phyloP scores from a whole-genome alignment of 2,329 filamentous ascomycete genomes.

The Dactylonectria macrodidyma region DNA sequence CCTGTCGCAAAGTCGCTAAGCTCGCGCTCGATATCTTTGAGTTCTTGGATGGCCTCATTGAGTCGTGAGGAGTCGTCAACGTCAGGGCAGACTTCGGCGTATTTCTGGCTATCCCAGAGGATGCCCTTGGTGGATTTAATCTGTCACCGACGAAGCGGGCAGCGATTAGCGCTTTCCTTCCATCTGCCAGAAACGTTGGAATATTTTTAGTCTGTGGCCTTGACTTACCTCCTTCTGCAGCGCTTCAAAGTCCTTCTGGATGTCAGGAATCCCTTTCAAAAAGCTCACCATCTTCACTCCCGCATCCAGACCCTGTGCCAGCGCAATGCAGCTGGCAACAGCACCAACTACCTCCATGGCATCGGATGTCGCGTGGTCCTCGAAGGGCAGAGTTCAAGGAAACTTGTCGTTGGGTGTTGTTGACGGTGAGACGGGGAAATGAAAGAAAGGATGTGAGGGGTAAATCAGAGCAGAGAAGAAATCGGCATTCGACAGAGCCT shows the following conservation, averaged over 20 bases:
- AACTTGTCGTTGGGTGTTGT: neutral
- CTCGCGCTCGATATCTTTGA: slow-evolving; percentile 9
- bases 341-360: slow-evolving; percentile 11
- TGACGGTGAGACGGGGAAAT: neutral
- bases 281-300: neutral
- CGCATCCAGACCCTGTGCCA: neutral
- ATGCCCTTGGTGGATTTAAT: neutral
- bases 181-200: too few species aligned
- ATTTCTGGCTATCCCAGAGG: neutral
- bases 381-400: neutral
- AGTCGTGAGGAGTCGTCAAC: neutral
- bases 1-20: neutral
- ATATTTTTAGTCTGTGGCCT: neutral
- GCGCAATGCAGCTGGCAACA: neutral
- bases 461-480: neutral
- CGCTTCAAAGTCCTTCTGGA: slow-evolving; percentile 6
- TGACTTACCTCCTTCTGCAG: slow-evolving; percentile 1
- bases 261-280: neutral
- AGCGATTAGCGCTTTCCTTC: neutral
- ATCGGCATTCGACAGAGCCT: neutral
- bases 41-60: neutral
- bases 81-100: neutral
- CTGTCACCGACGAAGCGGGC: neutral
- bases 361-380: neutral
- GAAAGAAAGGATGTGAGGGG: neutral